Conservation (phyloP, 345 rosid genomes). For the Psidium guajava region DNA sequence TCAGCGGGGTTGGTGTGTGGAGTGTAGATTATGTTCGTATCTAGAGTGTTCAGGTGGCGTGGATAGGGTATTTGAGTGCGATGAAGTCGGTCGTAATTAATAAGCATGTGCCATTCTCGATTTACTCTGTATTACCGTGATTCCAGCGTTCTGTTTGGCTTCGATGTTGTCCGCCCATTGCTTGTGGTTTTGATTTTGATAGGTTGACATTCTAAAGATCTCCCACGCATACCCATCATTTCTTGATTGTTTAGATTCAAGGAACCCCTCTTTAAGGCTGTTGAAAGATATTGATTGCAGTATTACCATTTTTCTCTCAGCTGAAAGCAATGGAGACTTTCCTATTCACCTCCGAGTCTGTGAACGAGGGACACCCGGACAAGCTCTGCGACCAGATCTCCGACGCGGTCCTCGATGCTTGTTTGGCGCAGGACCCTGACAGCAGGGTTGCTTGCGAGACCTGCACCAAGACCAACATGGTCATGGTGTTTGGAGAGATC, state of each 20-base stretch:
- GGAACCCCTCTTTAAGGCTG: background rate
- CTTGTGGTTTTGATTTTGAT: background rate
- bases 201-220: background rate
- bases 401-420: conserved; percentile 61
- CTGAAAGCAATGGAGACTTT: background rate
- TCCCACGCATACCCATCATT: background rate
- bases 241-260: background rate
- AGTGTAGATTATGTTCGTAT: background rate
- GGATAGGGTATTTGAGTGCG: background rate
- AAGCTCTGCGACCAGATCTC: conserved; percentile 75
- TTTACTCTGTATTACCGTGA: background rate
- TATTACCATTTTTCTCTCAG: background rate
- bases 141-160: background rate
- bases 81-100: no score
- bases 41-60: background rate
- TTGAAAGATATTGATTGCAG: background rate
- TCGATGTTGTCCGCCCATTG: background rate
- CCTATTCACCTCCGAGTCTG: conserved; percentile 33
- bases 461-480: conserved; percentile 70
- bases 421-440: conserved; percentile 54
- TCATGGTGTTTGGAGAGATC: conserved; percentile 70
- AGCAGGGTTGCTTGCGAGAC: conserved; percentile 78
- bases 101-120: background rate
- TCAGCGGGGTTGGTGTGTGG: background rate
- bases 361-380: conserved; percentile 77